Evolutionary conservation across 139 green algal genomes (phyloP), one percentile per base, ranked within the genome.

Genomic region (Chlamydomonas sphaeroides): DNA sequence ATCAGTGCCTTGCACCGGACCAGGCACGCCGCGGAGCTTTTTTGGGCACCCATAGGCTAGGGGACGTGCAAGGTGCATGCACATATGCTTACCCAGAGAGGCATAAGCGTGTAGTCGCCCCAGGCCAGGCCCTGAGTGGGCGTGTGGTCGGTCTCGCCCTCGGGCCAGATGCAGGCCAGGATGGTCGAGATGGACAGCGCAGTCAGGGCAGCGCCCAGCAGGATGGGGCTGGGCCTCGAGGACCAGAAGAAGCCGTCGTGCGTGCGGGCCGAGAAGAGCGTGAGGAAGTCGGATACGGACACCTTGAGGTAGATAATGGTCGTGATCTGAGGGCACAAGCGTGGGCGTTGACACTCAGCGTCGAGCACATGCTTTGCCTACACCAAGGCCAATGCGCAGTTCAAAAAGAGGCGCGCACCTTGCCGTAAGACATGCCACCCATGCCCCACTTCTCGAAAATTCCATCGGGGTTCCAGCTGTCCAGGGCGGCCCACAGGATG

Each of bases 281-380:
- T 97, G 38, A 97, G 83, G 86, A 96, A 97, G 85, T 97, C 94
- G 26, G 90, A 95, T 7, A 97, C 86, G 18, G 92, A 96, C 18
- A 94, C 86, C 90, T 97, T 97, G 33, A 97, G 89, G 84, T 97
- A 97, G 38, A 97, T 93, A 84, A 94, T 91, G 39, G 86, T 95
- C 57, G 91, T 90, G 72, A 97, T 85, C 84, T 96, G 84, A 21
- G 11, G n/a, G n/a, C n/a, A n/a, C n/a, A n/a, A n/a, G n/a, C n/a
- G n/a, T n/a, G n/a, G n/a, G n/a, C n/a, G n/a, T n/a, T n/a, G n/a
- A n/a, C n/a, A n/a, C n/a, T n/a, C n/a, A n/a, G n/a, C n/a, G n/a
- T n/a, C n/a, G n/a, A n/a, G n/a, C n/a, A n/a, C n/a, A n/a, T n/a
- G n/a, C n/a, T n/a, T n/a, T n/a, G n/a, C n/a, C n/a, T n/a, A n/a